phyloP scores from a whole-genome alignment of 768 basidiomycete genomes.

The Scleroderma citrinum region DNA sequence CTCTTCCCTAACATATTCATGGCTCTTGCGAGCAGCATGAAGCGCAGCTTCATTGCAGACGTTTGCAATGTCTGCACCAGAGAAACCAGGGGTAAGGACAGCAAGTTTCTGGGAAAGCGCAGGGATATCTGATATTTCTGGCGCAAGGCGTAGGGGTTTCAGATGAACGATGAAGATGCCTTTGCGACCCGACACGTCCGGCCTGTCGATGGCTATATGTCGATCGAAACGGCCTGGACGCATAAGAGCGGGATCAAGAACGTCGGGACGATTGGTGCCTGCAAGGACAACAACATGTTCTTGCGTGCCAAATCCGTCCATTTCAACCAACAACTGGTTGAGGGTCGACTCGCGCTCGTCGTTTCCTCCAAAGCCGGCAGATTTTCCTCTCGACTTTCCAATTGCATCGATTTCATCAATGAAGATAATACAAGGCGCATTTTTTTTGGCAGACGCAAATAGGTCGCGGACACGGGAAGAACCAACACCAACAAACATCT shows the following conservation, averaged over 20 bases:
- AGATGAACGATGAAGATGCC: conserved; percentile 95
- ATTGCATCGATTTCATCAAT: conserved; percentile 99
- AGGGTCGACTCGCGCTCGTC: conserved; percentile 97
- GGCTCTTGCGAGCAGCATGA: conserved; percentile 82
- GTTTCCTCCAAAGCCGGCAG: conserved; percentile 82
- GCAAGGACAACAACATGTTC: conserved; percentile 96
- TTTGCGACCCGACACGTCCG: conserved; percentile 89
- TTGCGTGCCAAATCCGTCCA: conserved; percentile 98
- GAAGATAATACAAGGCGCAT: conserved; percentile 98
- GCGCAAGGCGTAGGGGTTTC: conserved; percentile 66
- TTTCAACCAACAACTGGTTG: conserved; percentile 96
- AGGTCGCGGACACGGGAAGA: conserved; percentile 96
- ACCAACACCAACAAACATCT: conserved; percentile 99
- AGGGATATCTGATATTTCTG: conserved; percentile 42
- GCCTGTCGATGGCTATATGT: conserved; percentile 91
- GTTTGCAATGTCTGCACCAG: conserved; percentile 98
- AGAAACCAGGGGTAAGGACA: conserved; percentile 95
- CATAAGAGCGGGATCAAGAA: conserved; percentile 91
- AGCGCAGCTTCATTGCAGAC: conserved; percentile 98
- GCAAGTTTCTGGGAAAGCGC: conserved; percentile 87
- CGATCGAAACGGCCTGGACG: conserved; percentile 97
- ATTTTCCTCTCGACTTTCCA: conserved; percentile 83
- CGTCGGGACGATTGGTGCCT: conserved; percentile 95
- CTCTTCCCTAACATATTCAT: conserved; percentile 69
- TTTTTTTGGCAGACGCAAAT: conserved; percentile 95